phyloP scores from a whole-genome alignment of 768 basidiomycete genomes.

The Lentinus tigrinus region DNA sequence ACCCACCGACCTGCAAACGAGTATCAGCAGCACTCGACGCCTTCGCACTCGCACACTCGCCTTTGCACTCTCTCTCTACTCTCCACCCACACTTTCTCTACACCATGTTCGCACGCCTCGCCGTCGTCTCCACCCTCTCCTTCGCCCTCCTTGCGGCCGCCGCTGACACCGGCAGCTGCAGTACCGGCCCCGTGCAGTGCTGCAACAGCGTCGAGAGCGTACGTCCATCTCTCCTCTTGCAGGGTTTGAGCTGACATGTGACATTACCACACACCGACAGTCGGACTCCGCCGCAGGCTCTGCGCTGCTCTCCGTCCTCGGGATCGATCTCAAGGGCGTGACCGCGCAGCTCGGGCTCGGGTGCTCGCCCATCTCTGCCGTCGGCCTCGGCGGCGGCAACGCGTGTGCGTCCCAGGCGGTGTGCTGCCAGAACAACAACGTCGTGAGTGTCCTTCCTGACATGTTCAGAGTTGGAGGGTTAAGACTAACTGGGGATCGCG shows the following conservation, averaged over 20 bases:
- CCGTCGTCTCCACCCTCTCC: slow-evolving; percentile 1
- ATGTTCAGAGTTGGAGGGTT: neutral
- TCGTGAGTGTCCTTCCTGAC: neutral
- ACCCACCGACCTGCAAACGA: neutral
- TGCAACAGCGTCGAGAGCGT: slow-evolving; percentile 8
- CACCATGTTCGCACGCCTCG: slow-evolving; percentile 3
- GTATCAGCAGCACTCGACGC: neutral
- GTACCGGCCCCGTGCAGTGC: slow-evolving; percentile 9
- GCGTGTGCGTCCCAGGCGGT: neutral
- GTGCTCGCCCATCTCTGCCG: slow-evolving; percentile 4
- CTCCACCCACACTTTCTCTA: neutral
- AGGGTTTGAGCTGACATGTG: neutral
- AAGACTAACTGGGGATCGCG: neutral
- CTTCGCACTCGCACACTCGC: neutral
- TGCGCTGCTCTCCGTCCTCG: slow-evolving; percentile 1
- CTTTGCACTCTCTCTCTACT: neutral
- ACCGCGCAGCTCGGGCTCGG: slow-evolving; percentile 4
- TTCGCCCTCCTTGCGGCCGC: neutral
- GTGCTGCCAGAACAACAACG: slow-evolving; percentile 2
- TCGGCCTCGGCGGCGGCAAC: neutral
- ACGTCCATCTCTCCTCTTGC: neutral
- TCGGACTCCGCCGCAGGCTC: neutral
- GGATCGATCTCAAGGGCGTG: neutral
- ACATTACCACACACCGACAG: neutral
- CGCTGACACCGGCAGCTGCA: neutral